These are phyloP conservation scores for Lanzia echinophila DNA, from an alignment of 2,329 filamentous ascomycete species.

Conservation along the genomic window DNA sequence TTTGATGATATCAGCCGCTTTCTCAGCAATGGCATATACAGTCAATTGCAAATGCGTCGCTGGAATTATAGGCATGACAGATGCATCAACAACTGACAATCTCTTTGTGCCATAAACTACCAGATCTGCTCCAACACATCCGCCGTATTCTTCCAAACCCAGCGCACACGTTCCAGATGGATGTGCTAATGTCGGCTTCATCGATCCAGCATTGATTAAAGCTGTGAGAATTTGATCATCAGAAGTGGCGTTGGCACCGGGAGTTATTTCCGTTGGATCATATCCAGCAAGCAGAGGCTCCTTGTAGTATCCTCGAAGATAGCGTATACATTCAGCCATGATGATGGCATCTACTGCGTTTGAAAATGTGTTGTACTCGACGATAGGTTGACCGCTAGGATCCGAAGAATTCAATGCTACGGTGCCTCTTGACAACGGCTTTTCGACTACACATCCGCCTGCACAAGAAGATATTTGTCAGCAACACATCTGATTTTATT, in stretches of 20 bases:
- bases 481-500: background rate
- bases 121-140: constrained; percentile 23
- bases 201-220: background rate
- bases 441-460: background rate
- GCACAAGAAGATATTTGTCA: background rate
- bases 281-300: background rate
- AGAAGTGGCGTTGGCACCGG: background rate
- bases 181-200: constrained; percentile 5
- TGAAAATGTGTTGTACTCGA: constrained; percentile 37
- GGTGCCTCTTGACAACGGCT: constrained; percentile 37
- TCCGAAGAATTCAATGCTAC: constrained; percentile 36
- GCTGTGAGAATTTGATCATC: background rate
- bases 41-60: constrained; percentile 20
- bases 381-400: constrained; percentile 14
- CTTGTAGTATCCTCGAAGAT: background rate
- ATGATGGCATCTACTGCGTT: background rate
- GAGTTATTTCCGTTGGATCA: background rate
- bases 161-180: constrained; percentile 13
- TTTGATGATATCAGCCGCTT: constrained; percentile 15
- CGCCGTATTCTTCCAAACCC: constrained; percentile 10
- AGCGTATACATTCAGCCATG: background rate
- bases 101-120: constrained; percentile 23
- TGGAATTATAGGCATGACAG: constrained; percentile 22
- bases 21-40: constrained; percentile 25
- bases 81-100: constrained; percentile 23